Evolutionary conservation across 192 early-diverging fungal species (phyloP).

Genomic region (Phycomyces nitens): DNA sequence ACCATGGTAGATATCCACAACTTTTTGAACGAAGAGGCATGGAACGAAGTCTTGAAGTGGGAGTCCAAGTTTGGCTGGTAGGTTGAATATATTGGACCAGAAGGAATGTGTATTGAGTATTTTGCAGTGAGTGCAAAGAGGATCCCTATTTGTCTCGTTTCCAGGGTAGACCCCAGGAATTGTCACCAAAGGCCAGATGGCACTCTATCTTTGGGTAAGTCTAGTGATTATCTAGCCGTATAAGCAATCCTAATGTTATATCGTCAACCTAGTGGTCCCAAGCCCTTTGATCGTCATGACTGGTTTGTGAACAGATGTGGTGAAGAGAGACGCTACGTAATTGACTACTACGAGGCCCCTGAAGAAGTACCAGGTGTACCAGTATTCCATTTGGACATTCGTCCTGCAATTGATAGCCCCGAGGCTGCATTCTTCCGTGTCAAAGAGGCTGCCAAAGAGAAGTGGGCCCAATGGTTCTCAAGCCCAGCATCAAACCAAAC

Average conservation of each 20-base stretch:
- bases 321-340: constrained; percentile 88
- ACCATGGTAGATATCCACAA: constrained; percentile 98
- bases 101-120: not conserved
- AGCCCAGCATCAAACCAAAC: no score
- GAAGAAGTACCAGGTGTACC: constrained; percentile 68
- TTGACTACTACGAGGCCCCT: constrained; percentile 90
- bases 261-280: constrained; percentile 57
- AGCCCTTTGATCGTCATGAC: constrained; percentile 97
- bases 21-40: constrained; percentile 93
- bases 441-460: constrained; percentile 54
- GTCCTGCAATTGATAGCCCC: constrained; percentile 85
- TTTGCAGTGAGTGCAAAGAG: constrained; percentile 30
- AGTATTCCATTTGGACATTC: constrained; percentile 89
- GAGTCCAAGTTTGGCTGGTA: constrained; percentile 66
- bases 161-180: constrained; percentile 78
- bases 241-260: not conserved
- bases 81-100: constrained; percentile 1
- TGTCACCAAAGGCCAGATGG: constrained; percentile 70
- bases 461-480: constrained; percentile 41
- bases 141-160: constrained; percentile 73
- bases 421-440: constrained; percentile 61
- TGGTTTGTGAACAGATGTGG: constrained; percentile 93
- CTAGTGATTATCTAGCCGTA: not conserved
- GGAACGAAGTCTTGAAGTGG: constrained; percentile 94
- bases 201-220: constrained; percentile 64